These are phyloP conservation scores for Drosera spatulata DNA, from an alignment of 179 eudicot species.

Conservation along the genomic window DNA sequence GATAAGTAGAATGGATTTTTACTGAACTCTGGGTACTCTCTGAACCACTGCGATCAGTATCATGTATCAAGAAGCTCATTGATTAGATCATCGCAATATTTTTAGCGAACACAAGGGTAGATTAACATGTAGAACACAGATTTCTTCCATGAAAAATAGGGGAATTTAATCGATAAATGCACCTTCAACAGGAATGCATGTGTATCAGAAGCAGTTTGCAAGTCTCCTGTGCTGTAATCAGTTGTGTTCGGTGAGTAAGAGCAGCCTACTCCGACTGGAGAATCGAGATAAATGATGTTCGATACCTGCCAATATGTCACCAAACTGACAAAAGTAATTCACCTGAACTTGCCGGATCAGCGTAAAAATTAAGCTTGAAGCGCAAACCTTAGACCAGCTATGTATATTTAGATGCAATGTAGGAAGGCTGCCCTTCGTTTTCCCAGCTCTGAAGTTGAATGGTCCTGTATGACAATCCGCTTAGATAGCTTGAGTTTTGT, in stretches of 20 bases:
- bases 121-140: too few relatives aligned
- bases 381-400: constrained; percentile 88
- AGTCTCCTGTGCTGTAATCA: constrained; percentile 61
- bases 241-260: constrained; percentile 63
- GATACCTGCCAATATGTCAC: constrained; percentile 45
- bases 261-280: constrained; percentile 88
- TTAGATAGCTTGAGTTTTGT: too few relatives aligned
- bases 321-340: too few relatives aligned
- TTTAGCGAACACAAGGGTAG: too few relatives aligned
- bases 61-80: too few relatives aligned
- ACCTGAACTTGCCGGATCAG: too few relatives aligned
- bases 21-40: constrained; percentile 56
- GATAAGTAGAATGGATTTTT: constrained; percentile 71
- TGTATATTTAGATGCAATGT: constrained; percentile 73
- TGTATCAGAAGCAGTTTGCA: constrained; percentile 69
- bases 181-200: constrained; percentile 87
- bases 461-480: constrained; percentile 45
- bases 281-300: constrained; percentile 77
- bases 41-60: constrained; percentile 50
- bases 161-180: not conserved
- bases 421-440: constrained; percentile 46
- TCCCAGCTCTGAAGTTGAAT: constrained; percentile 64
- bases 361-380: not conserved
- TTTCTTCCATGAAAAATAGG: too few relatives aligned
- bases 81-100: too few relatives aligned